phyloP scores from a whole-genome alignment of 352 stramenopile species.

The Thalassiosira allenii region DNA sequence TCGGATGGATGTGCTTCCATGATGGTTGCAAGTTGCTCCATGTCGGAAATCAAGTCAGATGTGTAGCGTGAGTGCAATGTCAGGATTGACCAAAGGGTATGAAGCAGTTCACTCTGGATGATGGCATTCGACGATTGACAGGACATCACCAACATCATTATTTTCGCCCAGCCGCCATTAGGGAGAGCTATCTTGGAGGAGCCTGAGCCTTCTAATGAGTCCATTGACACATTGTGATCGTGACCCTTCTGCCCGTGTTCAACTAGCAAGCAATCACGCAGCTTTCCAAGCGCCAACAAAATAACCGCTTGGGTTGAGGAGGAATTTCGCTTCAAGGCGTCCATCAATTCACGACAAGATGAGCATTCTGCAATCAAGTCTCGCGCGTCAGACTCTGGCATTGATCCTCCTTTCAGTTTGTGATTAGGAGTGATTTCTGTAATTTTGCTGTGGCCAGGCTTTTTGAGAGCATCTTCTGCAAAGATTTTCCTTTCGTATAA shows the following conservation, averaged over 20 bases:
- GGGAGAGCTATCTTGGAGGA: conserved; percentile 10
- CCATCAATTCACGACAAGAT: conserved; percentile 33
- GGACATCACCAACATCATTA: conserved; percentile 24
- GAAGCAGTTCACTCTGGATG: conserved; percentile 43
- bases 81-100: conserved; percentile 42
- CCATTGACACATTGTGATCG: too few species aligned
- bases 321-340: conserved; percentile 31
- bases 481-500: conserved; percentile 19
- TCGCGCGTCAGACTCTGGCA: conserved; percentile 9
- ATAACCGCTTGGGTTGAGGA: conserved; percentile 4
- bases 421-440: background rate
- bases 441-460: too few species aligned
- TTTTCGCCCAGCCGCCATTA: conserved; percentile 41
- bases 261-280: conserved; percentile 20
- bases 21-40: conserved; percentile 30
- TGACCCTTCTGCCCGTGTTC: background rate
- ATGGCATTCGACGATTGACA: conserved; percentile 26
- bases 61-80: conserved; percentile 17
- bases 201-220: conserved; percentile 2
- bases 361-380: conserved; percentile 23
- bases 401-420: background rate
- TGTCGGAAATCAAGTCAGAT: conserved; percentile 40
- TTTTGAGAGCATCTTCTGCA: background rate
- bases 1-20: conserved; percentile 44
- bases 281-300: conserved; percentile 17